phyloP scores from a whole-genome alignment of 108 stramenopile genomes.

The Epithemia pelagica region DNA sequence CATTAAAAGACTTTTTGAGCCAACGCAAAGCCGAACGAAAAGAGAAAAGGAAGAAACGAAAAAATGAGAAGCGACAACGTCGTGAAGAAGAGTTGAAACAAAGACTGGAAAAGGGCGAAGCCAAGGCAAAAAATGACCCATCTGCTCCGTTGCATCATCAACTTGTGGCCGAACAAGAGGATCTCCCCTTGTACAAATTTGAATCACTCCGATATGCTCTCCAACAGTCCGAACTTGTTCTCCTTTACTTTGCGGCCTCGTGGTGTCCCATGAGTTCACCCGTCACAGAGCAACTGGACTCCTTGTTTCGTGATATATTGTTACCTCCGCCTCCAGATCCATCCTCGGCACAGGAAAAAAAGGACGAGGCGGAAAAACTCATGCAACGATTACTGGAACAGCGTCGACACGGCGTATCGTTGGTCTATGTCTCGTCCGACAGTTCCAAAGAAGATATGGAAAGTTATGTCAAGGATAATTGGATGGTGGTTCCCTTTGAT shows the following conservation, averaged over 20 bases:
- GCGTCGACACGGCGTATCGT: constrained; percentile 20
- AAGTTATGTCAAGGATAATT: constrained; percentile 30
- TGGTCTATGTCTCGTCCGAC: constrained; percentile 72
- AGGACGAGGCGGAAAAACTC: background rate
- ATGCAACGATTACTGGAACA: constrained; percentile 10
- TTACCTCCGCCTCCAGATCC: constrained; percentile 12
- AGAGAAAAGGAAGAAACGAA: background rate
- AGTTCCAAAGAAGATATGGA: constrained; percentile 26
- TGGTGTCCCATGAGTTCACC: constrained; percentile 66
- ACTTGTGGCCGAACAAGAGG: background rate
- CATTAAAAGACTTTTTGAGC: background rate
- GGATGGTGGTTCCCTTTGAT: constrained; percentile 51
- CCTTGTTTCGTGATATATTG: constrained; percentile 31
- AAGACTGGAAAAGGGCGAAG: background rate
- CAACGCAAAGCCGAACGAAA: background rate
- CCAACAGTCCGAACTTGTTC: constrained; percentile 44
- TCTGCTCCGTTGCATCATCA: background rate
- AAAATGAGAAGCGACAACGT: background rate
- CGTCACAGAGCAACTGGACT: constrained; percentile 34
- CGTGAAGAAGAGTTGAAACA: background rate
- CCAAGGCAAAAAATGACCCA: background rate
- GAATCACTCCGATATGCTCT: constrained; percentile 46
- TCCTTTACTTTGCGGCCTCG: constrained; percentile 58
- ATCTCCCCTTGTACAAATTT: constrained; percentile 40
- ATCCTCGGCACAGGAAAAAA: background rate